These are phyloP conservation scores for Dalechampia spathulata DNA, from an alignment of 441 rosid genomes.

Conservation along the genomic window DNA sequence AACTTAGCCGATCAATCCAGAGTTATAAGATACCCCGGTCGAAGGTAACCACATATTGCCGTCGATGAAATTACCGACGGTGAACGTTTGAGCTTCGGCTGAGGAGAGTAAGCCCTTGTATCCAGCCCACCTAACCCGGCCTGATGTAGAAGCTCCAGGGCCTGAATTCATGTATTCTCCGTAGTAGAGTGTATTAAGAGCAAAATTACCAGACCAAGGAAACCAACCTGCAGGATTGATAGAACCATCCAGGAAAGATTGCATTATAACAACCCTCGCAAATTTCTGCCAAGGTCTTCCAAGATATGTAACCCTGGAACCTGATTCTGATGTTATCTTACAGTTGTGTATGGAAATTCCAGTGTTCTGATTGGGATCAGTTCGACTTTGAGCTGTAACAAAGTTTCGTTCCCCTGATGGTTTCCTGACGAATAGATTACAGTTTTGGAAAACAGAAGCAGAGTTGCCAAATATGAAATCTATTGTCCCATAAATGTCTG, in stretches of 20 bases:
- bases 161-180: constrained; percentile 70
- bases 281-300: constrained; percentile 69
- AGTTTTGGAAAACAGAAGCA: constrained; percentile 58
- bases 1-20: constrained; percentile 33
- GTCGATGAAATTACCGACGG: constrained; percentile 48
- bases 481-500: constrained; percentile 54
- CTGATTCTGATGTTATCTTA: constrained; percentile 33
- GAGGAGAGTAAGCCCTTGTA: constrained; percentile 34
- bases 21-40: constrained; percentile 52
- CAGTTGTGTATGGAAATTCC: constrained; percentile 68
- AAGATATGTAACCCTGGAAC: constrained; percentile 33
- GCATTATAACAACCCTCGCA: constrained; percentile 44
- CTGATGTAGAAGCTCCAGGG: constrained; percentile 48
- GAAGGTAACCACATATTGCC: constrained; percentile 69
- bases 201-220: constrained; percentile 47
- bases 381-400: constrained; percentile 66
- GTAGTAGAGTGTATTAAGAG: constrained; percentile 51
- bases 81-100: constrained; percentile 46
- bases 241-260: constrained; percentile 37
- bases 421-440: constrained; percentile 41
- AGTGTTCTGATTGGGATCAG: constrained; percentile 60
- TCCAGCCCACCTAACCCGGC: constrained; percentile 66
- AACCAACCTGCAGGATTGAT: constrained; percentile 61
- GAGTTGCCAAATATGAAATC: constrained; percentile 82
- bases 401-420: constrained; percentile 35